Evolutionary conservation across 1,139 yeast genomes (phyloP).

Genomic region (Taphrina wiesneri): DNA sequence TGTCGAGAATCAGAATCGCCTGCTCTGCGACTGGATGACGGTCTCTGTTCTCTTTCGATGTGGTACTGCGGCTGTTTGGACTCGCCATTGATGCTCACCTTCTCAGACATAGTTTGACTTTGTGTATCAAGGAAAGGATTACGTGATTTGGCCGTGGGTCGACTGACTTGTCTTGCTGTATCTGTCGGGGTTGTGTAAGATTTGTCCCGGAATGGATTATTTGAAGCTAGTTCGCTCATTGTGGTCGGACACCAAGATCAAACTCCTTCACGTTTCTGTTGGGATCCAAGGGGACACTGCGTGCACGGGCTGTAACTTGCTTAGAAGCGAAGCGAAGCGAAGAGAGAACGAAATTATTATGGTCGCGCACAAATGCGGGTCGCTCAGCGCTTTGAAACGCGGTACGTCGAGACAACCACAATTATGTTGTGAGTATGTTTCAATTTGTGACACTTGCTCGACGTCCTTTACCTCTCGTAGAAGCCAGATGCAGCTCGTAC

Average conservation of each 20-base stretch:
- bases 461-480: too few species aligned
- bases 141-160: not conserved
- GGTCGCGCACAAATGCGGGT: not conserved
- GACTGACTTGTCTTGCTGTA: not conserved
- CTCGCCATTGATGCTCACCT: not conserved
- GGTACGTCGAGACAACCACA: not conserved
- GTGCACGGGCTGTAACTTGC: too few species aligned
- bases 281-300: too few species aligned
- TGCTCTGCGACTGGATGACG: not conserved
- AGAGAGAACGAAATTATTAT: not conserved
- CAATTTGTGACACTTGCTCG: too few species aligned
- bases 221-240: constrained; percentile 11
- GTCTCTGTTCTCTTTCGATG: not conserved
- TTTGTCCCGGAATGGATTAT: constrained; percentile 29
- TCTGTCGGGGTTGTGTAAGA: not conserved
- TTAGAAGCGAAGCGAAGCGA: too few species aligned
- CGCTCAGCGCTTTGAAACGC: not conserved
- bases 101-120: not conserved
- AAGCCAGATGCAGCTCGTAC: too few species aligned
- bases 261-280: too few species aligned
- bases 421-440: too few species aligned
- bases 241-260: not conserved
- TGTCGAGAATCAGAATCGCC: not conserved
- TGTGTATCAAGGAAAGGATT: constrained; percentile 27
- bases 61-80: not conserved